Evolutionary conservation across 352 stramenopile species (phyloP).

Genomic region (Globisporangium echinulatum): DNA sequence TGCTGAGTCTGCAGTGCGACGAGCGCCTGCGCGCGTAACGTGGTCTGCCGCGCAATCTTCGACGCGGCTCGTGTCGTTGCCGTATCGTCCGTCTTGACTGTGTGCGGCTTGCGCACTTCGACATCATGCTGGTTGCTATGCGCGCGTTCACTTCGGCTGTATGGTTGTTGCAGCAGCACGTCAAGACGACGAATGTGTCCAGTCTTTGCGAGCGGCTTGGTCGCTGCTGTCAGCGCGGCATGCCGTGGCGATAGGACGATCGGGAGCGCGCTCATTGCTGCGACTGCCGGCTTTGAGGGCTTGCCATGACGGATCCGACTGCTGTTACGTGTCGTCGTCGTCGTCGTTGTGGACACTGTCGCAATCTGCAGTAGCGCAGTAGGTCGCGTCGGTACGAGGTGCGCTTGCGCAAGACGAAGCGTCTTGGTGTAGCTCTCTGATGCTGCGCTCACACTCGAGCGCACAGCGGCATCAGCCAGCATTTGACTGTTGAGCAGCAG

Average conservation of each 20-base stretch:
- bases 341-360: background rate
- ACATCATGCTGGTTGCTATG: constrained; percentile 7
- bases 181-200: background rate
- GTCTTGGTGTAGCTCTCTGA: background rate
- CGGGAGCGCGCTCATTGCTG: background rate
- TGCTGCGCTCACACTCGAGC: background rate
- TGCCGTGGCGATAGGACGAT: constrained; percentile 7
- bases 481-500: background rate
- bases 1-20: constrained; percentile 14
- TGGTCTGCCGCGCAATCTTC: constrained; percentile 14
- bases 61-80: background rate
- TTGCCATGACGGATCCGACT: too few relatives aligned
- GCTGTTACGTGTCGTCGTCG: too few relatives aligned
- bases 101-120: too few relatives aligned
- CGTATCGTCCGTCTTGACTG: background rate
- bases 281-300: background rate
- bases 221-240: background rate
- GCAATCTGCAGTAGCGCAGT: too few relatives aligned
- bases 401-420: background rate
- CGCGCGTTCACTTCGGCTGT: too few relatives aligned
- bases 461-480: background rate
- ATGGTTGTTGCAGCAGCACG: too few relatives aligned
- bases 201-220: background rate
- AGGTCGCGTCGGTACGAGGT: constrained; percentile 1
- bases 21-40: constrained; percentile 18